Base-by-base conservation (phyloP, 2,329 filamentous ascomycete species). In the Aureobasidium subglaciale region DNA sequence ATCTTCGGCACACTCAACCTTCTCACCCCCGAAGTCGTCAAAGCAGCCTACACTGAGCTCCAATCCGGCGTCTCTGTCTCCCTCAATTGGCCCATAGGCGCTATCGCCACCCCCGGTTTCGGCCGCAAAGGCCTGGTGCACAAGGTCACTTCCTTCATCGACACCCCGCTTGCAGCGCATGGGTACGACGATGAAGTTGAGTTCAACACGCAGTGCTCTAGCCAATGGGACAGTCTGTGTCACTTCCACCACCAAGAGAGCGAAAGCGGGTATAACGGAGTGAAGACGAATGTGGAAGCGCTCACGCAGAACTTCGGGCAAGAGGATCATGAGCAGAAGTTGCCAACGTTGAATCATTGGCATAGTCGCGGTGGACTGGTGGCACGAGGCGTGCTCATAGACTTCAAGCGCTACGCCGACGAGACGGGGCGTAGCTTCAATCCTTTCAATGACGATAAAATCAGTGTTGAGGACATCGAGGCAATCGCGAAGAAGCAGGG, bases 391-490 rank as follows among this genome's bases (percentile, higher is more conserved):
- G 76, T 84, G 0, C 68, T 85, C 18, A 71, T 84, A 49, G 81
- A 84, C 63, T 83, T 77, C 54, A 73, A 71, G 48, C 61, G 68
- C 9, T 88, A 84, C 32, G 82, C 84, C 2, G 73, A 74, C 16
- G 70, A 70, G 34, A 75, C 83, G 42, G 77, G 76, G 30, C 78
- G 85, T 53, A 62, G 73, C 45, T 81, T 81, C 34, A 76, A 85
- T 57, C 70, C 82, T 1, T 75, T 78, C 59, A 82, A 79, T 15
- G 55, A 59, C 29, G 61, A 69, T 56, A 59, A 61, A 32, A 80
- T 83, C 48, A 8, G 15, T 34, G 30, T 34, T 34, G 30, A 34
- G 15, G 34, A 37, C n/a, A 15, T 83, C 1, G 65, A 75, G 46
- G 66, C 71, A 22, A 70, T 80, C 8, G 75, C 75, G 0, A 63